phyloP scores from a whole-genome alignment of 78 protist species.

The Blattamonas nauphoetae region DNA sequence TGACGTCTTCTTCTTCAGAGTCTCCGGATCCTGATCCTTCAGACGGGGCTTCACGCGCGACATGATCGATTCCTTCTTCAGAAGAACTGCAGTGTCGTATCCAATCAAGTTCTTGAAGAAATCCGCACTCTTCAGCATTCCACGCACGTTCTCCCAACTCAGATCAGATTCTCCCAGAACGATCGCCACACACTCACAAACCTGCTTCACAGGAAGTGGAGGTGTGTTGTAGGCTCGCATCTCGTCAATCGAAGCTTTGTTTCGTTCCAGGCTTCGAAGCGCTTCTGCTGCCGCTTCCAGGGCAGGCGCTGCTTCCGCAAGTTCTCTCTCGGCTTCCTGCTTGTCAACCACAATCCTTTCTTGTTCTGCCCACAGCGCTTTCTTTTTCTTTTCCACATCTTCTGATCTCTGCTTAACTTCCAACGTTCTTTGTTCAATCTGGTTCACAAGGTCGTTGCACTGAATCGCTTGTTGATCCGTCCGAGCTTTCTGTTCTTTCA shows the following conservation, averaged over 20 bases:
- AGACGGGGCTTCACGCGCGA: background rate
- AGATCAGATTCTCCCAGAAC: slow-evolving; percentile 10
- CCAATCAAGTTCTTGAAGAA: background rate
- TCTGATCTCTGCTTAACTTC: slow-evolving; percentile 34
- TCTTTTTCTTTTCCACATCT: slow-evolving; percentile 26
- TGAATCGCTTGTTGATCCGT: slow-evolving; percentile 38
- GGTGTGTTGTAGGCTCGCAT: slow-evolving; percentile 52
- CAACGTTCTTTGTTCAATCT: background rate
- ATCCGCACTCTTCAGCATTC: background rate
- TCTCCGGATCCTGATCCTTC: background rate
- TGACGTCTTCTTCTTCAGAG: background rate
- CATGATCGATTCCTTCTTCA: slow-evolving; percentile 1
- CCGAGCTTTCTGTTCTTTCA: slow-evolving; percentile 33
- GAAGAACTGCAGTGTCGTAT: background rate
- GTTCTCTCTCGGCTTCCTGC: slow-evolving; percentile 61
- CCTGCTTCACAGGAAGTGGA: slow-evolving; percentile 34
- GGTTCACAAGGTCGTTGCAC: slow-evolving; percentile 33
- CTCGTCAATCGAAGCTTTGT: slow-evolving; percentile 46
- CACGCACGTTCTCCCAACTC: background rate
- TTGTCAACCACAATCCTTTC: slow-evolving; percentile 34
- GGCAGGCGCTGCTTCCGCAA: slow-evolving; percentile 71
- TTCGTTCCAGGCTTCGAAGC: slow-evolving; percentile 24
- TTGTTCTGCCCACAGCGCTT: slow-evolving; percentile 24
- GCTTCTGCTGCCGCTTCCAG: slow-evolving; percentile 52
- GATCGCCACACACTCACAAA: slow-evolving; percentile 44